Evolutionary conservation across 2,329 filamentous ascomycete species (phyloP).

Genomic region (Nemania sp.): DNA sequence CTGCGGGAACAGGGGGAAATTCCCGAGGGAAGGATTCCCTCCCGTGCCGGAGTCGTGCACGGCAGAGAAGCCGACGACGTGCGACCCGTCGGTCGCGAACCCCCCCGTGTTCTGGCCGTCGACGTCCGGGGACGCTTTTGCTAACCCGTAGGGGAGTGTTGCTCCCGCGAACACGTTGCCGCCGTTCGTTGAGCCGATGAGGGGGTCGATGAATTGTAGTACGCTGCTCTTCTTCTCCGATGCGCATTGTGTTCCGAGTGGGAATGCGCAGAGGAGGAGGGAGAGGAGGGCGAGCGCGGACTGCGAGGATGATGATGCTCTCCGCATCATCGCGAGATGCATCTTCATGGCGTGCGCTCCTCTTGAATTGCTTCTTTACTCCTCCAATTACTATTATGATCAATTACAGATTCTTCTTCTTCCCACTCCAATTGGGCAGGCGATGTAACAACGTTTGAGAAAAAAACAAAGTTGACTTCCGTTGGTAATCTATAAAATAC

Average conservation of each 20-base stretch:
- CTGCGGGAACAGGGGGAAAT: conserved; percentile 52
- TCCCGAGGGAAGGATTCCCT: conserved; percentile 49
- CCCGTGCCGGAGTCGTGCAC: conserved; percentile 51
- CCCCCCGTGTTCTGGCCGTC: conserved; percentile 50
- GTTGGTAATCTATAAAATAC: too few relatives aligned
- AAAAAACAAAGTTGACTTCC: too few relatives aligned
- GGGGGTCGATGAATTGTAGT: conserved; percentile 45
- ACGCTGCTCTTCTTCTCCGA: conserved; percentile 25
- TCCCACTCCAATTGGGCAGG: too few relatives aligned
- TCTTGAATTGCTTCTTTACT: too few relatives aligned
- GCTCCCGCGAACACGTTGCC: conserved; percentile 63
- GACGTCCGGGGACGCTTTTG: conserved; percentile 59
- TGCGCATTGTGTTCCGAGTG: conserved; percentile 17
- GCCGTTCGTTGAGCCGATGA: conserved; percentile 59
- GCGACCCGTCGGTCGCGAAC: conserved; percentile 50
- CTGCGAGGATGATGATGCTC: too few relatives aligned
- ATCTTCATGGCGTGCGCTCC: too few relatives aligned
- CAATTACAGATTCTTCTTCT: too few relatives aligned
- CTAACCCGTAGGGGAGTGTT: conserved; percentile 58
- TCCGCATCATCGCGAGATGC: too few relatives aligned
- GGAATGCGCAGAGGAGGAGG: conserved; percentile 20
- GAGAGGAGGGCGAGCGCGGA: conserved; percentile 1
- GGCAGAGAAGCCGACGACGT: conserved; percentile 55
- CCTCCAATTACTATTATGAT: too few relatives aligned
- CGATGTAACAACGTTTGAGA: too few relatives aligned